Evolutionary conservation across 805 yeast species (phyloP), one percentile per base, ranked within the genome.

Genomic region (Barnettozyma vustinii): DNA sequence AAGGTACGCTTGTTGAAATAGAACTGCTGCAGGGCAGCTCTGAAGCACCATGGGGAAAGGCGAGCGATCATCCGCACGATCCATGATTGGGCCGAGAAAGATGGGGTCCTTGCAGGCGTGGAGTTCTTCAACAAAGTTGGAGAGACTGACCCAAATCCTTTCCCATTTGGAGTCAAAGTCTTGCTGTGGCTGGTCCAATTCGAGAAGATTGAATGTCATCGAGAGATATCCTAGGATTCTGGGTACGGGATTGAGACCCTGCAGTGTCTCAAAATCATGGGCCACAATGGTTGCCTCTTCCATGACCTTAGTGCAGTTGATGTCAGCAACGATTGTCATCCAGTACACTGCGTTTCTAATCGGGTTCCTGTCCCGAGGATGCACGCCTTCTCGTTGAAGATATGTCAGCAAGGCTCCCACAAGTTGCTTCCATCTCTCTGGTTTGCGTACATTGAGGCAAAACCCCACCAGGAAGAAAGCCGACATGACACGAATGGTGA

Each of bases 151-250:
- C 75, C 75, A 72, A 1, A 71, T 43, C 7, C 47, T 47, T 45
- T 61, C 62, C 76, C 77, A 72, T 32, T 61, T 62, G 5, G 51
- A 45, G 40, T 67, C 69, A 51, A 67, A 72, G 18, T 58, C 53
- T 9, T 30, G 26, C 19, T 30, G 44, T 32, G 52, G 36, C 23
- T 36, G 40, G 16, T 47, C 50, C 4, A 43, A 19, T 1, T 32
- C 41, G 10, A 51, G 35, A 4, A 50, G 30, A 26, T 52, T 48
- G 26, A 50, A 44, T 8, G 50, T 50, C 46, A 47, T 43, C 4
- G 49, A 44, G 5, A 49, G 26, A 37, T 39, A 44, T 1, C 44
- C 41, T 16, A 52, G 26, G 1, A 49, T 37, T 20, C 46, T 30
- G 16, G 45, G 47, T 9, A 49, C 40, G 7, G 45, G 42, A 8